Evolutionary conservation across 352 stramenopile genomes (phyloP), one percentile per base, ranked within the genome.

Genomic region (Phytophthora podocarpi): DNA sequence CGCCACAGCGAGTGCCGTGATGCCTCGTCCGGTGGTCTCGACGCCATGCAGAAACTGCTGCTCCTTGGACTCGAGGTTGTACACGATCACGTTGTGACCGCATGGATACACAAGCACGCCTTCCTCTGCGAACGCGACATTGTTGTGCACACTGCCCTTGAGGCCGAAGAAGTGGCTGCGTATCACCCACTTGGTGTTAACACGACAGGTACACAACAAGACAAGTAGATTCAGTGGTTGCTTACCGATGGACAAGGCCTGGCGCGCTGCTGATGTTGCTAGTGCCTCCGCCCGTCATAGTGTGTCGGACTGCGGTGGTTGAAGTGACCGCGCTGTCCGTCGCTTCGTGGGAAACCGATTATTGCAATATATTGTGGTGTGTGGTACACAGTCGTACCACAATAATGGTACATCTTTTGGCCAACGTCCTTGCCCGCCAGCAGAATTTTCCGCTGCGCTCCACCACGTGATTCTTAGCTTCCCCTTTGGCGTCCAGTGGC

Each of bases 41-140:
- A 90, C 89, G 50, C 88, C 91, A 46, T 95, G 84, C 20, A 97
- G 81, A 39, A 97, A 96, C 70, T 97, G 89, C 65, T 97, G 89
- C 48, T 93, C 82, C 51, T 95, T 94, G 20, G 82, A 94, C 55
- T 96, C 89, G 55, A 96, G 90, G 53, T 95, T 94, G 72, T 95
- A 82, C 15, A 97, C 66, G 27, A 96, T 76, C 18, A 96, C 74
- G 61, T 96, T 95, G 74, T 97, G 86, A 34, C 89, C 90, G 45
- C 85, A 94, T 18, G 89, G 87, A 46, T 96, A 96, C 49, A 96
- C 74, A 15, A 97, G 78, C 35, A 90, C 64, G 40, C 89, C 87
- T 47, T 97, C 90, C 42, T 97, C 90, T 11, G 83, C 72, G 47
- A 95, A 97, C 36, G 80, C 77, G 21, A 96, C 78, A 61, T 85